phyloP scores from a whole-genome alignment of 352 stramenopile species.

The Globisporangium polare region DNA sequence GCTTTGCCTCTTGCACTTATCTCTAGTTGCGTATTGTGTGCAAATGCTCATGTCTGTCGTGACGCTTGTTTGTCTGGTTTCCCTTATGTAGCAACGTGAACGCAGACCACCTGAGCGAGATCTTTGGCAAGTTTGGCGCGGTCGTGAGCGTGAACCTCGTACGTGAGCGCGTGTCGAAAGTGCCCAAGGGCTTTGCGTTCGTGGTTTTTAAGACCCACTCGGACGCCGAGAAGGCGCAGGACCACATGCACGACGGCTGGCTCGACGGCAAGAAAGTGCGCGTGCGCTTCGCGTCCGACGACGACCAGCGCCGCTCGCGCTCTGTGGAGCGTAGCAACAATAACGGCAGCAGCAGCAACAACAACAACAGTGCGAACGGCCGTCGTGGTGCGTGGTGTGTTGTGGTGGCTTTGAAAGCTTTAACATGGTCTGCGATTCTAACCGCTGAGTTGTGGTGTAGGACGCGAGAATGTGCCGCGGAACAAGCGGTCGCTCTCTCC shows the following conservation, averaged over 20 bases:
- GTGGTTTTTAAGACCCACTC: conserved; percentile 48
- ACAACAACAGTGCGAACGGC: conserved; percentile 2
- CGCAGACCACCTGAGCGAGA: conserved; percentile 75
- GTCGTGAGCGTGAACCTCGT: conserved; percentile 57
- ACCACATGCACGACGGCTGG: conserved; percentile 85
- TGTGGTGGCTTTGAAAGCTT: not conserved
- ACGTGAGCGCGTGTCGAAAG: conserved; percentile 20
- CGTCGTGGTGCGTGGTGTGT: not conserved
- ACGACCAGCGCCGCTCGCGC: conserved; percentile 2
- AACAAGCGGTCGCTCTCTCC: conserved; percentile 15
- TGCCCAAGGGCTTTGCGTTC: conserved; percentile 37
- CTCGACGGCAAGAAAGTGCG: conserved; percentile 76
- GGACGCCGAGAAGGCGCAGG: conserved; percentile 53
- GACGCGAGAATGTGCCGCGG: conserved; percentile 5
- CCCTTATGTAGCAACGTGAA: conserved; percentile 55
- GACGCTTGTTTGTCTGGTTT: not conserved
- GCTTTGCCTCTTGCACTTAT: too few relatives aligned
- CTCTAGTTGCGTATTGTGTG: too few relatives aligned
- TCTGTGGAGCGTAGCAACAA: not conserved
- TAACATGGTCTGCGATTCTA: too few relatives aligned
- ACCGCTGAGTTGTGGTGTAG: too few relatives aligned
- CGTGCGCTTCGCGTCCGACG: conserved; percentile 30
- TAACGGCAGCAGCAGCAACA: not conserved
- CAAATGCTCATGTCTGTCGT: not conserved
- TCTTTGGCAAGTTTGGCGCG: conserved; percentile 84